These are phyloP conservation scores for Claviceps paspali DNA, from an alignment of 2,329 filamentous ascomycete genomes.

Conservation along the genomic window DNA sequence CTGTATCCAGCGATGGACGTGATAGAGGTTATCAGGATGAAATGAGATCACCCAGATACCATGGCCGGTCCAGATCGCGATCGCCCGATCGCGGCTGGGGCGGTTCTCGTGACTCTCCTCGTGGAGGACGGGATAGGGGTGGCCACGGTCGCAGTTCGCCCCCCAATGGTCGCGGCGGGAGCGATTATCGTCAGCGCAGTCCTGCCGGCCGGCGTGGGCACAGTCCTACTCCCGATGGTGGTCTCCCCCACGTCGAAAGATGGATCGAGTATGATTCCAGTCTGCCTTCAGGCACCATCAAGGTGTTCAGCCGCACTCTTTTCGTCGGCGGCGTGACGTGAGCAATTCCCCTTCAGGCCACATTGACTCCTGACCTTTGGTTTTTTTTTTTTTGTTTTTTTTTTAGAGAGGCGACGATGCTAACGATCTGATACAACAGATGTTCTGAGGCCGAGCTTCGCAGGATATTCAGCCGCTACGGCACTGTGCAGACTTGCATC, in stretches of 20 bases:
- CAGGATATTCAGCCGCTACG: slow-evolving; percentile 64
- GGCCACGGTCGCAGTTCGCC: slow-evolving; percentile 60
- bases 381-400: too few relatives aligned
- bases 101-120: slow-evolving; percentile 49
- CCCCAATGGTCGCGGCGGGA: slow-evolving; percentile 23
- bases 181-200: slow-evolving; percentile 78
- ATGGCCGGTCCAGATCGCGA: slow-evolving; percentile 56
- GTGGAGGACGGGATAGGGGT: slow-evolving; percentile 48
- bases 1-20: slow-evolving; percentile 30
- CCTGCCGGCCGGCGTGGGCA: slow-evolving; percentile 54
- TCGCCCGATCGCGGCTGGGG: slow-evolving; percentile 66
- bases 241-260: slow-evolving; percentile 33
- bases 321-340: slow-evolving; percentile 93
- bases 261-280: slow-evolving; percentile 66
- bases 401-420: neutral
- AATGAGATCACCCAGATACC: slow-evolving; percentile 45
- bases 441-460: slow-evolving; percentile 72
- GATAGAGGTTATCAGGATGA: slow-evolving; percentile 42
- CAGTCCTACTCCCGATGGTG: slow-evolving; percentile 40
- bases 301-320: slow-evolving; percentile 84
- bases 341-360: slow-evolving; percentile 30
- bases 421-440: slow-evolving; percentile 29
- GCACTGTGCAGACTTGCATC: slow-evolving; percentile 89
- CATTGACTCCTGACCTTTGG: too few relatives aligned
- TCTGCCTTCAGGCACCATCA: slow-evolving; percentile 65